A percentile compares a stretch with the other conserved stretches of the same genome.
Conservation (phyloP, 2,329 filamentous ascomycete genomes). For the Neonectria ditissima region DNA sequence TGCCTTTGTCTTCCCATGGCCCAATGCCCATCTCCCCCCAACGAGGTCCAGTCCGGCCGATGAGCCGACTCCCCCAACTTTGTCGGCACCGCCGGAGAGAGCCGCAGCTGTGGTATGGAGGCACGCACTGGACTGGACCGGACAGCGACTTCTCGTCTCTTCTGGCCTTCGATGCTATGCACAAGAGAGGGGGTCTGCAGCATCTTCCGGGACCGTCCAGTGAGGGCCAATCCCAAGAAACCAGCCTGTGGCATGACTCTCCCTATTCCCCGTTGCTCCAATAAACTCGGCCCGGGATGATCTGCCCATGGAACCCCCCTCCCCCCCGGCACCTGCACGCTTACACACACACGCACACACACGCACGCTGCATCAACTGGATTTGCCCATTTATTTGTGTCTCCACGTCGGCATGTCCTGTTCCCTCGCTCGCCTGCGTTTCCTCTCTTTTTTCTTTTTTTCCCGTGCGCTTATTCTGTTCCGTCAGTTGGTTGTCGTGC, state of each 20-base stretch:
- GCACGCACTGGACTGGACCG: no score
- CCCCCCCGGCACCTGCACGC: conserved; percentile 19
- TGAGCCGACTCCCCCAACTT: not conserved
- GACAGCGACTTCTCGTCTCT: not conserved
- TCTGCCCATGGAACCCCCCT: conserved; percentile 37
- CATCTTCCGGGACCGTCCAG: conserved; percentile 7
- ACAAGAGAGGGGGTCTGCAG: conserved; percentile 7
- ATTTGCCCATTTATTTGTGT: conserved; percentile 6
- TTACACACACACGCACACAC: not conserved
- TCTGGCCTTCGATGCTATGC: conserved; percentile 2
- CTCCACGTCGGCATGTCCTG: conserved; percentile 6
- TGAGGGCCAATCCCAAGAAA: conserved; percentile 22
- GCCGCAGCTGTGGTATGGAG: not conserved
- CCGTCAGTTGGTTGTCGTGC: conserved; percentile 2
- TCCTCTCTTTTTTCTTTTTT: conserved; percentile 7
- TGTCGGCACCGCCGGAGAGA: conserved; percentile 19
- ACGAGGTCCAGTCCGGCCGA: conserved; percentile 12
- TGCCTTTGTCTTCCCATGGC: conserved; percentile 27
- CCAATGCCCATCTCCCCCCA: conserved; percentile 3
- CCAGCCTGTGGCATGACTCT: conserved; percentile 32
- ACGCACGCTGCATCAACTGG: not conserved
- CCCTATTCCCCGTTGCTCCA: conserved; percentile 36
- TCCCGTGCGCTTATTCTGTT: not conserved
- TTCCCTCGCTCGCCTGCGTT: conserved; percentile 3
- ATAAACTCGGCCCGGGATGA: conserved; percentile 41